These are phyloP conservation scores for Entomortierella beljakovae DNA, from an alignment of 192 early-diverging fungal species.

Conservation along the genomic window DNA sequence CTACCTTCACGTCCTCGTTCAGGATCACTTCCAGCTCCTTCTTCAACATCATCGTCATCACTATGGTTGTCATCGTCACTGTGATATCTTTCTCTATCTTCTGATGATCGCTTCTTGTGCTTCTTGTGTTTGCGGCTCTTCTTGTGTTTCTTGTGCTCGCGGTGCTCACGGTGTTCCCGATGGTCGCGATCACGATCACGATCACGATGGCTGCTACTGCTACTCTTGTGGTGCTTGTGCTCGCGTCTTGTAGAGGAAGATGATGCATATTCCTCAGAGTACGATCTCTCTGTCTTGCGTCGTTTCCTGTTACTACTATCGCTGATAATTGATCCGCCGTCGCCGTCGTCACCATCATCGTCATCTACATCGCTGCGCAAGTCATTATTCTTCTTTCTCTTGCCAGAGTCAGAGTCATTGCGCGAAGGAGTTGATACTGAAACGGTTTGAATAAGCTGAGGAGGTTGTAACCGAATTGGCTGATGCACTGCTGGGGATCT, in stretches of 20 bases:
- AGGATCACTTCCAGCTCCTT: not conserved
- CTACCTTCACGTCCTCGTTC: slow-evolving; percentile 1
- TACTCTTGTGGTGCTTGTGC: slow-evolving; percentile 33
- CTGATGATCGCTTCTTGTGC: slow-evolving; percentile 52
- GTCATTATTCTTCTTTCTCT: slow-evolving; percentile 27
- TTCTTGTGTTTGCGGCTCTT: slow-evolving; percentile 54
- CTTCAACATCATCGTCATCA: slow-evolving; percentile 11
- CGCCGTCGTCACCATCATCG: slow-evolving; percentile 14
- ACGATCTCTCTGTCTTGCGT: slow-evolving; percentile 21
- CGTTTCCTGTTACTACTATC: slow-evolving; percentile 29
- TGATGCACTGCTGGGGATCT: not conserved
- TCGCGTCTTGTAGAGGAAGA: slow-evolving; percentile 24
- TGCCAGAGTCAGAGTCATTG: slow-evolving; percentile 37
- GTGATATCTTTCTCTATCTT: slow-evolving; percentile 19
- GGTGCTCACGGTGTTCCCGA: slow-evolving; percentile 26
- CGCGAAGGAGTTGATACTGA: slow-evolving; percentile 1
- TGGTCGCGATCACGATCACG: slow-evolving; percentile 4
- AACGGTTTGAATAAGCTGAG: slow-evolving; percentile 24
- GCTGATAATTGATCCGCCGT: slow-evolving; percentile 8
- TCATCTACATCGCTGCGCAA: not conserved
- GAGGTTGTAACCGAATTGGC: slow-evolving; percentile 41
- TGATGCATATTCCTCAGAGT: slow-evolving; percentile 44
- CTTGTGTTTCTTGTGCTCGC: slow-evolving; percentile 52
- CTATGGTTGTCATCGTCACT: not conserved
- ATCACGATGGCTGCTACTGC: slow-evolving; percentile 7